phyloP scores from a whole-genome alignment of 345 rosid genomes.

The Kandelia obovata region DNA sequence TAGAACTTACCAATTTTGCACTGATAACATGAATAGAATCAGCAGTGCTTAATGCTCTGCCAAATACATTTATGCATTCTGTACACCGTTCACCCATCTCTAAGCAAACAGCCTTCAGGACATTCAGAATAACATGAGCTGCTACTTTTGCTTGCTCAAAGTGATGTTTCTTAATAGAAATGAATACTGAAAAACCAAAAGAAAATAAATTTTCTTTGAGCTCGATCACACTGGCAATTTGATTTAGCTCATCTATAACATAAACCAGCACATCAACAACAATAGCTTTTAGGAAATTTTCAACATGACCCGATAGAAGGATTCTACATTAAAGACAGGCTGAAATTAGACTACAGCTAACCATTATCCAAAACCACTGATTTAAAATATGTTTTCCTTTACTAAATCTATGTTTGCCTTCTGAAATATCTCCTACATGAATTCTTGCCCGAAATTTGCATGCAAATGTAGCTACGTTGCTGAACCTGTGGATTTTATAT shows the following conservation, averaged over 20 bases:
- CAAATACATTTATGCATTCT: slow-evolving; percentile 46
- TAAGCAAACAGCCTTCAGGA: slow-evolving; percentile 42
- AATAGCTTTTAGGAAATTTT: neutral
- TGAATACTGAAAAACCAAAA: slow-evolving; percentile 53
- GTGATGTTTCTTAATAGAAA: slow-evolving; percentile 59
- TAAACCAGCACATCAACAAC: neutral
- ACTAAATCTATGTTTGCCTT: neutral
- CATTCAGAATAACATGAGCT: slow-evolving; percentile 55
- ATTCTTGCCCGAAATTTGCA: slow-evolving; percentile 1
- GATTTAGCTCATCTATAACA: slow-evolving; percentile 1
- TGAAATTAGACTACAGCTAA: neutral
- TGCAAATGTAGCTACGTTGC: neutral
- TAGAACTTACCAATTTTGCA: slow-evolving; percentile 47
- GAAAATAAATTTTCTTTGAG: neutral
- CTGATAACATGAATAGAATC: slow-evolving; percentile 49
- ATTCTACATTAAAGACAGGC: neutral
- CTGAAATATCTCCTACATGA: neutral
- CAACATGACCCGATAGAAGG: neutral
- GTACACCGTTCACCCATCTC: slow-evolving; percentile 33
- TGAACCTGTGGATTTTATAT: neutral
- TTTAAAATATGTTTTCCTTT: neutral
- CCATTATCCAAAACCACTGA: neutral
- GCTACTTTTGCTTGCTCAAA: slow-evolving; percentile 73
- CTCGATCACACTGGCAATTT: neutral
- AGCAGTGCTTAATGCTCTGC: slow-evolving; percentile 58